Base-by-base conservation (phyloP, 495 filamentous ascomycete genomes). In the Lasiosphaeria hispida region DNA sequence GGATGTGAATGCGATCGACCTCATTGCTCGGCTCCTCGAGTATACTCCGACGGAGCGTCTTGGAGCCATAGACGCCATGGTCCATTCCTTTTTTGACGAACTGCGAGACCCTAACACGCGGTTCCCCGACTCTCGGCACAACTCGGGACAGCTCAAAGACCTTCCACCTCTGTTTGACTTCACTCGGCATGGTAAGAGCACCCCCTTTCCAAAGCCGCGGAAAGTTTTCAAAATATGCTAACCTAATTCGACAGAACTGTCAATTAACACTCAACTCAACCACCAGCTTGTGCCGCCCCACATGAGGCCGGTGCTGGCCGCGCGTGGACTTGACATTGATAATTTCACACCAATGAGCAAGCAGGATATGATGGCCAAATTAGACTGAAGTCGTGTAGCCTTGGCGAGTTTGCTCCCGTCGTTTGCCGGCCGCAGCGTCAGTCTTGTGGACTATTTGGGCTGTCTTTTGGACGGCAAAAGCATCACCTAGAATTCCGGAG, bases 41-140 rank as follows among this genome's bases (percentile, higher is more conserved):
- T 98, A 98, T 70, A 98, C 94, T 0, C 94, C 94, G 11, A 97
- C 95, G 6, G 90, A 96, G 75, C 89, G 94, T 56, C 83, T 97
- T 34, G 92, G 90, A 3, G 92, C 94, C 9, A 85, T 98, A 41
- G 91, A 98, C 63, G 94, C 94, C 10, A 96, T 98, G 91, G 90
- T 93, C 61, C 95, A 98, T 65, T 90, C 95, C 23, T 98, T 98
- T 82, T 98, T 98, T 65, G 94, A 98, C 68, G 95, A 98, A 74
- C 82, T 98, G 43, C 82, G 94, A 53, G 91, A 96, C 63, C 91
- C 91, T 6, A 83, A 75, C 65, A 97, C 92, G 43, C 87, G 84
- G 65, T 80, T 98, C 56, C 94, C 93, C 3, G 95, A 98, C 72
- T 97, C 94, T 15, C 90, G 94, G 62, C 91, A 96, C 73, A 81